A percentile compares a stretch with the other conserved stretches of the same genome.
Evolutionary conservation across 768 basidiomycete species (phyloP).

Genomic region (Mrakia gelida): DNA sequence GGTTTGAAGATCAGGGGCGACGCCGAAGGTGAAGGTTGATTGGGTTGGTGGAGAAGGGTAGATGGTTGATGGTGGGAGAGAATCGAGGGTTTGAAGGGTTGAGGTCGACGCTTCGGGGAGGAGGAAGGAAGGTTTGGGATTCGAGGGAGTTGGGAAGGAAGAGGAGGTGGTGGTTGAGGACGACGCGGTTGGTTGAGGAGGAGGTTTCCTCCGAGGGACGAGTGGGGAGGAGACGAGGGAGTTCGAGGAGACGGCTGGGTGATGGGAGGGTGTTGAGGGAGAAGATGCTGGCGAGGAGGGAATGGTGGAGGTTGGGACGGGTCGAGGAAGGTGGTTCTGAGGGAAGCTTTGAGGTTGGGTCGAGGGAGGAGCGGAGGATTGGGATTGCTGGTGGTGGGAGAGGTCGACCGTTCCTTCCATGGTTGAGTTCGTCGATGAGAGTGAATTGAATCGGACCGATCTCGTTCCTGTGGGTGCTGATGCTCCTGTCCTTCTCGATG

Average conservation of each 20-base stretch:
- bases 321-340: not conserved
- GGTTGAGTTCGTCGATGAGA: not conserved
- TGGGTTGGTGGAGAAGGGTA: not conserved
- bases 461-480: not conserved
- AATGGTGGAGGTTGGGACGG: conserved; percentile 4
- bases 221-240: not conserved
- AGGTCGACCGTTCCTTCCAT: not conserved
- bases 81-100: not conserved
- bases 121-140: no score
- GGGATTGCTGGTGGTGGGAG: not conserved
- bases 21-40: not conserved
- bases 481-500: not conserved
- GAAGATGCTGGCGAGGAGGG: not conserved
- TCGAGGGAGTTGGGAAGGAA: not conserved
- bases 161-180: conserved; percentile 13
- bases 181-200: not conserved
- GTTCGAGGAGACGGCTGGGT: not conserved
- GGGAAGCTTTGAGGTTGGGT: not conserved
- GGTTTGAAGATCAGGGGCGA: not conserved
- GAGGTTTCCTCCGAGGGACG: not conserved
- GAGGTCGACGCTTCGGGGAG: not conserved
- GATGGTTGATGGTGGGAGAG: conserved; percentile 1
- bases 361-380: not conserved
- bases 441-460: conserved; percentile 5
- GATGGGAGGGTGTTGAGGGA: not conserved